Percentiles rank a stretch among this genome's conserved stretches.
These are phyloP conservation scores for Harringtonia aguacate DNA, from an alignment of 2,329 filamentous ascomycete species.

Conservation along the genomic window DNA sequence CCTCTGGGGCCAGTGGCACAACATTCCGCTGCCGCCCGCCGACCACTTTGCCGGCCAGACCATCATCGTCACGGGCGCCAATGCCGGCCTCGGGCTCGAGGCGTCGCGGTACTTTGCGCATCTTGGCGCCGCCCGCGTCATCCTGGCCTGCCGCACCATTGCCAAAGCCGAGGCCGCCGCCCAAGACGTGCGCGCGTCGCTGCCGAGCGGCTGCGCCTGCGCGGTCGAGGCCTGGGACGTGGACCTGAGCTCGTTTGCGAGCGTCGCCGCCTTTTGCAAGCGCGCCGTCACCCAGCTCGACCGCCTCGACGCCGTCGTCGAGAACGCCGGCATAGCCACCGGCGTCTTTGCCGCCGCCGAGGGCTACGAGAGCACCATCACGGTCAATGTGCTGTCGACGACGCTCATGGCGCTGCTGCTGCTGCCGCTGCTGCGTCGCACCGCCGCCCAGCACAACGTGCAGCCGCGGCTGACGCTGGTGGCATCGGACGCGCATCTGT, in stretches of 20 bases:
- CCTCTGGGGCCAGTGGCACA: constrained; percentile 11
- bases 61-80: constrained; percentile 27
- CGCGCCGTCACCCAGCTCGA: constrained; percentile 19
- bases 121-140: constrained; percentile 24
- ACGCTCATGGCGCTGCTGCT: constrained; percentile 31
- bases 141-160: constrained; percentile 25
- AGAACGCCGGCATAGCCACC: constrained; percentile 27
- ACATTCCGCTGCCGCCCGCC: constrained; percentile 12
- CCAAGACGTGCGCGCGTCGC: constrained; percentile 20
- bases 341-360: constrained; percentile 8
- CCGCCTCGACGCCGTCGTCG: constrained; percentile 30
- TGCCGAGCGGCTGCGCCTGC: constrained; percentile 9
- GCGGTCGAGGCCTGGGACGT: constrained; percentile 37
- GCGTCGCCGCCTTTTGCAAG: constrained; percentile 29
- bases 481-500: constrained; percentile 25
- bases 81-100: constrained; percentile 26
- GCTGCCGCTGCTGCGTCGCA: constrained; percentile 28
- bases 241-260: constrained; percentile 35
- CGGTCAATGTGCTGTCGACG: constrained; percentile 36
- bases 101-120: constrained; percentile 24
- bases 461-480: constrained; percentile 27
- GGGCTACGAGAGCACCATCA: constrained; percentile 30
- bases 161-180: constrained; percentile 27
- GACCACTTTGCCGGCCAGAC: constrained; percentile 16
- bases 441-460: constrained; percentile 20